These are phyloP conservation scores for Calonectria hawksworthii DNA, from an alignment of 2,329 filamentous ascomycete species.

Conservation along the genomic window DNA sequence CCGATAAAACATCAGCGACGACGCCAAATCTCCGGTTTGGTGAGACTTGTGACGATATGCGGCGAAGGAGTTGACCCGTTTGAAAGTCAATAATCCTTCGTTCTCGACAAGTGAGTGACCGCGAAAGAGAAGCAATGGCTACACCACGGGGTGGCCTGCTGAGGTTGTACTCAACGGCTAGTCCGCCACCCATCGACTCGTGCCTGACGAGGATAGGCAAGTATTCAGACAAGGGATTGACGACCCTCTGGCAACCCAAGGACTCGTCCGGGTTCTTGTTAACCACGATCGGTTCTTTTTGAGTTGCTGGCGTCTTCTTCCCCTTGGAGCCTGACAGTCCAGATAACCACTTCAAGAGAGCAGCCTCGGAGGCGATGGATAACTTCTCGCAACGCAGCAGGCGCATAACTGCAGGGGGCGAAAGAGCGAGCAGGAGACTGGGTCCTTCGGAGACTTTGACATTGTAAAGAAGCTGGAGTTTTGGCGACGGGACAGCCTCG, in stretches of 20 bases:
- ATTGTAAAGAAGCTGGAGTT: conserved; percentile 59
- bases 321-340: conserved; percentile 31
- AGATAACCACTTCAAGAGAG: conserved; percentile 61
- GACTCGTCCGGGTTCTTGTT: conserved; percentile 8
- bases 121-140: conserved; percentile 53
- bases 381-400: conserved; percentile 63
- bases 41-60: conserved; percentile 59
- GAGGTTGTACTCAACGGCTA: conserved; percentile 59
- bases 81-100: conserved; percentile 60
- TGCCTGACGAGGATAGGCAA: conserved; percentile 59
- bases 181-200: conserved; percentile 46
- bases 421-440: conserved; percentile 57
- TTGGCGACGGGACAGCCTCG: conserved; percentile 51
- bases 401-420: conserved; percentile 58
- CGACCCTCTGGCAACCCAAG: neutral
- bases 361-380: conserved; percentile 60
- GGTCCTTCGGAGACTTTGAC: conserved; percentile 58
- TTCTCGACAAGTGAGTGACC: conserved; percentile 52
- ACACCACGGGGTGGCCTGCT: conserved; percentile 55
- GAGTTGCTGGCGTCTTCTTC: conserved; percentile 23
- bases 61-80: conserved; percentile 60
- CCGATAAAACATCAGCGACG: conserved; percentile 44
- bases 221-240: conserved; percentile 46
- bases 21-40: conserved; percentile 64
- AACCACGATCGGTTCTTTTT: conserved; percentile 11